Base-by-base conservation (phyloP, 352 stramenopile genomes). In the Phytophthora crassamura region DNA sequence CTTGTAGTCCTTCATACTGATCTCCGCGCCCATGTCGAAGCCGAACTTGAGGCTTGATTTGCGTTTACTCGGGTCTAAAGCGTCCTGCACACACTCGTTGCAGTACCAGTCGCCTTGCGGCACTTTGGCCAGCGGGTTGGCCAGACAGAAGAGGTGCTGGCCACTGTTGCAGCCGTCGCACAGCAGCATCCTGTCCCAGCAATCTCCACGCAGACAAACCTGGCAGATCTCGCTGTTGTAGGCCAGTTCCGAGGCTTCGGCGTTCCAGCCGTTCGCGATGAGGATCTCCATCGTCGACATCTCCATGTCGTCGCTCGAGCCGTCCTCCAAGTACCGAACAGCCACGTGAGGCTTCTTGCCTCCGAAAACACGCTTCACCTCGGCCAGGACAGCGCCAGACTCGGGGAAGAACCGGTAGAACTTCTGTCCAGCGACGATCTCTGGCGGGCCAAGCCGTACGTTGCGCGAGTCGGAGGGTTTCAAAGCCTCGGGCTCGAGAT, bases 201-300 rank as follows among this genome's bases (percentile, higher is more conserved):
- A 94, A 55, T 95, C 88, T 2, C 84, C 86, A 39, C 86, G 88
- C 12, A 95, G 58, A 67, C 88, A 95, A n/a, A 77, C 80, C 60
- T 95, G 87, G 33, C 87, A 95, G 40, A 94, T 86, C 40, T 93
- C 84, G 30, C 84, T 92, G 63, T 89, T 89, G 55, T 80, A 90
- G 20, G 84, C 85, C 18, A 93, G 47, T 56, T 95, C 84, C 1
- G 87, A 84, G 2, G 85, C 75, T 6, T 83, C 72, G 3, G 75
- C 69, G 34, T 91, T 69, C 78, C 84, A 94, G 36, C 88, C 88
- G 50, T 95, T 95, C 34, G 88, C 88, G 15, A 95, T 66, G 12
- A 95, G 58, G 16, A 95, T 86, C 53, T 94, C 81, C 75, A 93
- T 85, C 0, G 80, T 90, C 4, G 78, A 63, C 18, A 89, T 35